Conservation (phyloP, 1,139 yeast genomes). For the Meyerozyma guilliermondii region DNA sequence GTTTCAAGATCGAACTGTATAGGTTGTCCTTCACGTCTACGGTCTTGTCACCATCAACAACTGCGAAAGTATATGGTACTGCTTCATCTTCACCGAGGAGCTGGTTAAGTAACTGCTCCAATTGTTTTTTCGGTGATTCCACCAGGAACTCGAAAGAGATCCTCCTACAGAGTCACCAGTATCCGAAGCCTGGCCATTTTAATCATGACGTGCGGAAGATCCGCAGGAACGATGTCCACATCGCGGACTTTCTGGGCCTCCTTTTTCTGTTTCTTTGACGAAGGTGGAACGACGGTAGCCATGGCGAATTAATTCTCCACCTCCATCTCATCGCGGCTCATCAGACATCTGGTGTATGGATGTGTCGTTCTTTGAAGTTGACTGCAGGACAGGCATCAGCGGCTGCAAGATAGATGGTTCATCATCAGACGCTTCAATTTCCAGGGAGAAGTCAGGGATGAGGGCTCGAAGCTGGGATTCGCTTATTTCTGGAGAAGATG, state of each 20-base stretch:
- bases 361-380: not conserved
- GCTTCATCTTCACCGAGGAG: constrained; percentile 75
- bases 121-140: constrained; percentile 77
- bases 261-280: constrained; percentile 81
- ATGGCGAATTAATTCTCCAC: constrained; percentile 26
- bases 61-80: constrained; percentile 82
- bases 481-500: not conserved
- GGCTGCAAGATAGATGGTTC: constrained; percentile 1
- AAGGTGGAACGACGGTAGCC: constrained; percentile 96
- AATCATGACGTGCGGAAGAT: constrained; percentile 81
- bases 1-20: constrained; percentile 76
- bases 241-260: constrained; percentile 80
- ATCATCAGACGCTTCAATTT: constrained; percentile 1
- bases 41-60: constrained; percentile 40
- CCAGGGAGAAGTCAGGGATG: constrained; percentile 1
- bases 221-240: constrained; percentile 68
- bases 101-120: constrained; percentile 81
- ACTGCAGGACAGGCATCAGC: not conserved
- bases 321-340: constrained; percentile 8
- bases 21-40: constrained; percentile 76
- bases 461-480: not conserved
- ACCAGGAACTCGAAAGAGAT: constrained; percentile 87
- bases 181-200: constrained; percentile 91
- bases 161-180: constrained; percentile 89
- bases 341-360: constrained; percentile 4